Conservation (phyloP, 2,329 filamentous ascomycete genomes). For the Penicillium sp. region DNA sequence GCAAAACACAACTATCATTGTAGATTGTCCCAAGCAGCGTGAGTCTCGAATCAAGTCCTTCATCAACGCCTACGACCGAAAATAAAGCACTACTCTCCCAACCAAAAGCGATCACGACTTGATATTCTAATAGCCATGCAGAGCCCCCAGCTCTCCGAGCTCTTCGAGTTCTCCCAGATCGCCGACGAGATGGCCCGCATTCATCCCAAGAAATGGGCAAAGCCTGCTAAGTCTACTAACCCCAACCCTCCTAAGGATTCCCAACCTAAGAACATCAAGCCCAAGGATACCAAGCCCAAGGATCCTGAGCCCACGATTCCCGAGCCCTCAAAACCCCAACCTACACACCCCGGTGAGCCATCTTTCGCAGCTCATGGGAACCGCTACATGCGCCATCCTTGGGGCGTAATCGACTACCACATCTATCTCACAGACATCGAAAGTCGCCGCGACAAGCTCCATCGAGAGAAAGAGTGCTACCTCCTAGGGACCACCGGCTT, state of each 20-base stretch:
- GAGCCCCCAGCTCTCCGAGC: not conserved
- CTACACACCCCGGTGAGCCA: not conserved
- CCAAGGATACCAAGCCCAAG: not conserved
- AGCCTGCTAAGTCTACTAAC: not conserved
- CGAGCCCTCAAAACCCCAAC: not conserved
- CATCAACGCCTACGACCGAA: not conserved
- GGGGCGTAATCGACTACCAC: conserved; percentile 34
- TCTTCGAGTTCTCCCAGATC: not conserved
- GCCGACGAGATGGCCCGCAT: not conserved
- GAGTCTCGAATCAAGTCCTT: conserved; percentile 3
- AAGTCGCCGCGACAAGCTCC: conserved; percentile 12
- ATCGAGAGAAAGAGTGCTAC: conserved; percentile 22
- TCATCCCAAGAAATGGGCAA: not conserved
- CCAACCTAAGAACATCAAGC: not conserved
- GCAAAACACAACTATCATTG: not conserved
- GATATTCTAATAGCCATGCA: not conserved
- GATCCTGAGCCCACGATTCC: not conserved
- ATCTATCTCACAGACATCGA: conserved; percentile 32
- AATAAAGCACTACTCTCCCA: not conserved
- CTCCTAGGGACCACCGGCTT: conserved; percentile 28
- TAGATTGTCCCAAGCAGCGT: not conserved
- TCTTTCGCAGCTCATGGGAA: not conserved
- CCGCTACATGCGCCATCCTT: conserved; percentile 23
- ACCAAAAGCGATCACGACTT: not conserved
- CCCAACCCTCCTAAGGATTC: not conserved